A percentile compares a stretch with the other conserved stretches of the same genome.
These are phyloP conservation scores for Cynara cardunculus DNA, from an alignment of 129 eudicot genomes.

Conservation along the genomic window DNA sequence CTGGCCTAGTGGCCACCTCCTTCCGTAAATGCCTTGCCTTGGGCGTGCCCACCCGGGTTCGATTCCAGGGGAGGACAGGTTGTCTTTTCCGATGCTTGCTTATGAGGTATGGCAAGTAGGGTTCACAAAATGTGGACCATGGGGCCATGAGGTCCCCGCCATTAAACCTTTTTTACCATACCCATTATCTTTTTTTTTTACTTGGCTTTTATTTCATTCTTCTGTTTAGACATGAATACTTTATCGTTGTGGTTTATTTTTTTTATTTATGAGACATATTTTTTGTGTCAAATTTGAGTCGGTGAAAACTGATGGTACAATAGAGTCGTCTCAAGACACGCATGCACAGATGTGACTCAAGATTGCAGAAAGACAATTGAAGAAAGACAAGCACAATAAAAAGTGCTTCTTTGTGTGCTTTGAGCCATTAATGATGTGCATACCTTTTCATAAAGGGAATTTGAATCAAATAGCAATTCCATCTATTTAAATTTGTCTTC, in stretches of 20 bases:
- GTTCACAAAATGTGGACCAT: too few species aligned
- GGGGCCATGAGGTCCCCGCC: too few species aligned
- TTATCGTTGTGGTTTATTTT: not conserved
- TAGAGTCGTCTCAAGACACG: slow-evolving; percentile 26
- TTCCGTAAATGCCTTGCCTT: too few species aligned
- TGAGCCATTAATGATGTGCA: slow-evolving; percentile 26
- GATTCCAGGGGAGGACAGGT: too few species aligned
- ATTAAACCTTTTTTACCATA: too few species aligned
- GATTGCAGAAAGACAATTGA: slow-evolving; percentile 16
- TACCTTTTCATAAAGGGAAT: slow-evolving; percentile 13
- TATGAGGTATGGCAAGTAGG: too few species aligned
- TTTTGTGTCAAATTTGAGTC: slow-evolving; percentile 28
- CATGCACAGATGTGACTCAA: slow-evolving; percentile 37
- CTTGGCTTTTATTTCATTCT: slow-evolving; percentile 4
- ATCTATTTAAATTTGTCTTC: too few species aligned
- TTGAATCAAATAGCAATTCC: too few species aligned
- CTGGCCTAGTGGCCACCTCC: too few species aligned
- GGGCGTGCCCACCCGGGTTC: too few species aligned
- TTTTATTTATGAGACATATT: slow-evolving; percentile 16
- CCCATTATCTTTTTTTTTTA: slow-evolving; percentile 17
- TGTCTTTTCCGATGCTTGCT: too few species aligned
- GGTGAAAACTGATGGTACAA: slow-evolving; percentile 24
- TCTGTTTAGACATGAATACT: not conserved
- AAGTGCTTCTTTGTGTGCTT: slow-evolving; percentile 30
- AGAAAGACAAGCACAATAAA: slow-evolving; percentile 26